Evolutionary conservation across 225 moss, liverwort and hornwort genomes (phyloP), one percentile per base, ranked within the genome.

Genomic region (Polytrichum commune): DNA sequence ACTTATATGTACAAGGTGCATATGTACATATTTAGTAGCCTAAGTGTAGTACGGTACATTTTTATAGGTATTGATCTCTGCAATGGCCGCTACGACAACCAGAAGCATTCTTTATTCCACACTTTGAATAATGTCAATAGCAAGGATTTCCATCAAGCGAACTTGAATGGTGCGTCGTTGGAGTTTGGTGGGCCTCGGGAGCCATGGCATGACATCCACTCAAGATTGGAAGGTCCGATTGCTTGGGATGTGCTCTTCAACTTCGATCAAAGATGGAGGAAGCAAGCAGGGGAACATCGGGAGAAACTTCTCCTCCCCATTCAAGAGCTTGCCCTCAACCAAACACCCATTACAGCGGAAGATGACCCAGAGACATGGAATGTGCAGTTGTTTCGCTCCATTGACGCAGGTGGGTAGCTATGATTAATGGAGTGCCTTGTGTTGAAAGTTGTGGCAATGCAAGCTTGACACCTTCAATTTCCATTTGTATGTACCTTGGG

Each of bases 151-250:
- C 83, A 86, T 60, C 85, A 86, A 72, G 46, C 74, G 22, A 64
- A 65, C 24, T 25, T 80, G 24, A 80, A 19, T 61, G 78, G 10
- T 28, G 81, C 63, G 19, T 66, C 80, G 1, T 26, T 84, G 60
- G 83, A 77, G 6, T 55, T 19, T 7, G 96, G 96, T 18, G 96
- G 96, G 26, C 96, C 96, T 55, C 90, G 96, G 64, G 96, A 96
- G 70, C 96, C 96, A 0, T 96, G 96, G 96, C 96, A 96, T 54
- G 96, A 96, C 62, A 91, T 96, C 60, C 96, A 96, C 73, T 79
- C 83, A 55, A 85, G 70, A 62, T 67, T 96, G 73, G 96, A 96
- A 81, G 96, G 96, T 9, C 73, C 78, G 0, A 77, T 86, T 38
- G 96, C 96, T n/a, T 92, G 93, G 96, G 93, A 97, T 72, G 79